Conservation (phyloP, 2,329 filamentous ascomycete genomes). For the Rhinocladiella similis region DNA sequence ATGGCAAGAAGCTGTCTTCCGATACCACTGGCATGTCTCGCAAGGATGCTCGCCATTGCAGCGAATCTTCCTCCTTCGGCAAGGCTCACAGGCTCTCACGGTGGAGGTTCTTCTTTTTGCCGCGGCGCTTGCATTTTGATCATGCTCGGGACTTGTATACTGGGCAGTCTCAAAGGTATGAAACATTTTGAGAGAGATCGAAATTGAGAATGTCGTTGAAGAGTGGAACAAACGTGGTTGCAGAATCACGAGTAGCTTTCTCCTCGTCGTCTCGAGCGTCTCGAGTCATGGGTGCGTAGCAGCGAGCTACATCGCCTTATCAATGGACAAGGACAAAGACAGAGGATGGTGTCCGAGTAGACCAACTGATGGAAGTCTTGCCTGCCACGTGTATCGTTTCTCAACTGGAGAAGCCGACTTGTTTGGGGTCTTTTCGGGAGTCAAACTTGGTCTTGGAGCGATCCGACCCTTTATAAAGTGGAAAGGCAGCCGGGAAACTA, state of each 20-base stretch:
- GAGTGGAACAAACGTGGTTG: not conserved
- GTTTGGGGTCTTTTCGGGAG: too few relatives aligned
- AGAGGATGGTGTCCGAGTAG: too few relatives aligned
- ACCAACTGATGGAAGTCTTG: too few relatives aligned
- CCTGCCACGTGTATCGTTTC: too few relatives aligned
- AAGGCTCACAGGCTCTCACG: conserved; percentile 66
- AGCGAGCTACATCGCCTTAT: too few relatives aligned
- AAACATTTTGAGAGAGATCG: conserved; percentile 35
- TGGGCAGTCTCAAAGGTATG: conserved; percentile 45
- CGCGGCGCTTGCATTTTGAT: conserved; percentile 31
- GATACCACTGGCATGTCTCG: conserved; percentile 78
- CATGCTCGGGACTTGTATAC: conserved; percentile 35
- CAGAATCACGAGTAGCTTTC: not conserved
- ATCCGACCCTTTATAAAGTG: too few relatives aligned
- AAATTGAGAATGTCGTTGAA: not conserved
- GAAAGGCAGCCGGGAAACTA: too few relatives aligned
- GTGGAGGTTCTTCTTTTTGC: conserved; percentile 42
- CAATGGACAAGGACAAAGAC: too few relatives aligned
- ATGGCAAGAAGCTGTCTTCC: conserved; percentile 74
- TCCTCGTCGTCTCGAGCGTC: not conserved
- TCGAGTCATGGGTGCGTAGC: not conserved
- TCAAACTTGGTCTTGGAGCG: too few relatives aligned
- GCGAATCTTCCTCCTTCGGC: conserved; percentile 78
- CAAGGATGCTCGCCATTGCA: conserved; percentile 82
- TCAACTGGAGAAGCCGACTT: too few relatives aligned